Percentiles rank a stretch among this genome's conserved stretches.
phyloP scores from a whole-genome alignment of 768 basidiomycete species.

The Rossbeevera mucosa region DNA sequence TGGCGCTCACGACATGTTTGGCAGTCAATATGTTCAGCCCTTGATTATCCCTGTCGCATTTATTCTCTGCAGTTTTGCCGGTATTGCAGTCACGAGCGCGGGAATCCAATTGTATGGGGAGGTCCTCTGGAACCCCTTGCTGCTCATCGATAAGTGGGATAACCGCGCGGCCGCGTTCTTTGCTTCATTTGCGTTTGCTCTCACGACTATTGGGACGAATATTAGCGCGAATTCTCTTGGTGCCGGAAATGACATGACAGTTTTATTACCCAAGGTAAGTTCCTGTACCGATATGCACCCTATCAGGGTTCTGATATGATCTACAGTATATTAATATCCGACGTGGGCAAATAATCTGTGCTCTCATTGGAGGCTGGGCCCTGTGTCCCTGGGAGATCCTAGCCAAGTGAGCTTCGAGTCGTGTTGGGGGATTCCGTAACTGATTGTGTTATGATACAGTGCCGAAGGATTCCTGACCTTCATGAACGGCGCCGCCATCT shows the following conservation, averaged over 20 bases:
- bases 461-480: conserved; percentile 70
- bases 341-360: conserved; percentile 75
- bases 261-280: conserved; percentile 62
- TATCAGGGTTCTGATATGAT: not conserved
- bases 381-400: conserved; percentile 88
- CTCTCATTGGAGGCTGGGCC: conserved; percentile 78
- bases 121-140: conserved; percentile 56
- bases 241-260: conserved; percentile 84
- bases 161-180: conserved; percentile 87
- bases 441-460: conserved; percentile 9
- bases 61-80: conserved; percentile 71
- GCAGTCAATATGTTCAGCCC: conserved; percentile 69
- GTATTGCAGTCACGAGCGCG: conserved; percentile 77
- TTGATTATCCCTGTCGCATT: conserved; percentile 74
- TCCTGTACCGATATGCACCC: not conserved
- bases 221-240: conserved; percentile 60
- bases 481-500: conserved; percentile 82
- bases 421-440: too few relatives aligned
- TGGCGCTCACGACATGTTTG: conserved; percentile 4
- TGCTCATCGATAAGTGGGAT: conserved; percentile 75
- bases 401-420: conserved; percentile 31
- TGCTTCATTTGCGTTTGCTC: conserved; percentile 63
- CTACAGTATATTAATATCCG: conserved; percentile 58
- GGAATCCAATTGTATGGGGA: conserved; percentile 54
- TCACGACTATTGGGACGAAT: conserved; percentile 35